Percentiles rank a stretch among this genome's conserved stretches.
Evolutionary conservation across 169 alveolate genomes (phyloP).

Genomic region (Perkinsus marinus): DNA sequence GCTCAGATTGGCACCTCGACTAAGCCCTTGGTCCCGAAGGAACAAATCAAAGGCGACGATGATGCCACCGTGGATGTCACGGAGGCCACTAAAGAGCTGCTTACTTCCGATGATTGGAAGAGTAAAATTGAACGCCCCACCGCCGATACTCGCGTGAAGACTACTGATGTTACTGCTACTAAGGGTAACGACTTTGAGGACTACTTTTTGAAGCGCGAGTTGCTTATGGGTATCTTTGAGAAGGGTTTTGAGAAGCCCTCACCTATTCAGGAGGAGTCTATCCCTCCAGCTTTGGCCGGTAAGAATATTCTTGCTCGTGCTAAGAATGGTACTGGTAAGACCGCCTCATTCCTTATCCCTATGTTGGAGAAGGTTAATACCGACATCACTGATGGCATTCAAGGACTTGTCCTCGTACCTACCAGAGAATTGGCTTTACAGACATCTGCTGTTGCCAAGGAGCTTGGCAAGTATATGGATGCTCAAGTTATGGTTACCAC

Average conservation of each 20-base stretch:
- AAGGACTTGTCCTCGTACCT: slow-evolving; percentile 85
- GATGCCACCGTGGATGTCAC: background rate
- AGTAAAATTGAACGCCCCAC: background rate
- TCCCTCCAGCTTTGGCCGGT: slow-evolving; percentile 92
- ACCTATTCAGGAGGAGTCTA: slow-evolving; percentile 95
- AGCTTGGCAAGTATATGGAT: slow-evolving; percentile 86
- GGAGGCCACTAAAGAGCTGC: background rate
- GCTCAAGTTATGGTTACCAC: slow-evolving; percentile 96
- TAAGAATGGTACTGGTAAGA: slow-evolving; percentile 98
- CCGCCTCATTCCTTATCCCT: slow-evolving; percentile 97
- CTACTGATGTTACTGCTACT: slow-evolving; percentile 85
- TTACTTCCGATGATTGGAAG: background rate
- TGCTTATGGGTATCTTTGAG: slow-evolving; percentile 91
- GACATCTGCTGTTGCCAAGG: slow-evolving; percentile 86
- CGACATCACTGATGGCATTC: too few relatives aligned
- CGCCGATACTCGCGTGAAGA: background rate
- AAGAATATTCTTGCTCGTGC: slow-evolving; percentile 95
- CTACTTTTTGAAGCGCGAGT: slow-evolving; percentile 78
- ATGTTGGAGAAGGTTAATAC: slow-evolving; percentile 60
- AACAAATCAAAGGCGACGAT: background rate
- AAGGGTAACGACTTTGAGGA: slow-evolving; percentile 96
- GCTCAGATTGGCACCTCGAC: background rate
- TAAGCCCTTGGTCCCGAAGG: background rate
- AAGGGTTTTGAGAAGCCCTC: slow-evolving; percentile 96
- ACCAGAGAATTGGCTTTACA: slow-evolving; percentile 89